phyloP scores from a whole-genome alignment of 106 monocot species.

The Phalaenopsis equestris region DNA sequence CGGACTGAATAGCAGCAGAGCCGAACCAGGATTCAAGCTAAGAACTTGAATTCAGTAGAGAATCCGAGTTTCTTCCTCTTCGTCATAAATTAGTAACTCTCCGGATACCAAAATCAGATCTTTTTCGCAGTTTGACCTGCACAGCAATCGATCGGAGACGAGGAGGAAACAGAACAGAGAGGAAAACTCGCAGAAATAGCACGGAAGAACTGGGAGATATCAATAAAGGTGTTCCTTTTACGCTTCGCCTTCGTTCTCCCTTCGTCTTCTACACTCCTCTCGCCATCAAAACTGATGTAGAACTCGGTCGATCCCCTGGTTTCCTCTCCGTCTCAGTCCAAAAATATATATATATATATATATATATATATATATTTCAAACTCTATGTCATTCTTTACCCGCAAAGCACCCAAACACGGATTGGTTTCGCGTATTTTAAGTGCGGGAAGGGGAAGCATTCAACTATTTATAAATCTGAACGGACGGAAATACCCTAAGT shows the following conservation, averaged over 20 bases:
- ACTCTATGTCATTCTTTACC: background rate
- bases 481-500: conserved; percentile 15
- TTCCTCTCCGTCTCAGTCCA: conserved; percentile 5
- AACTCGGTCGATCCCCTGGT: conserved; percentile 6
- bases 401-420: conserved; percentile 29
- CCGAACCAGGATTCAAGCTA: background rate
- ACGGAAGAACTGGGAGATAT: background rate
- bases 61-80: background rate
- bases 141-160: background rate
- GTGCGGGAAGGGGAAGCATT: background rate
- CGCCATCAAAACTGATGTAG: conserved; percentile 25
- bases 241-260: conserved; percentile 8
- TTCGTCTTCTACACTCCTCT: conserved; percentile 14
- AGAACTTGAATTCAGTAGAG: background rate
- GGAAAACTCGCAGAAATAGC: conserved; percentile 2
- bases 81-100: no score
- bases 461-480: conserved; percentile 10
- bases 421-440: conserved; percentile 16
- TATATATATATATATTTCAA: background rate
- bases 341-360: background rate
- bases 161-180: background rate
- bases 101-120: no score
- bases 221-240: conserved; percentile 1
- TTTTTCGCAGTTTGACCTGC: no score
- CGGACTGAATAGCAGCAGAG: background rate